These are phyloP conservation scores for Neurospora sp. DNA, from an alignment of 495 filamentous ascomycete genomes.

Conservation along the genomic window DNA sequence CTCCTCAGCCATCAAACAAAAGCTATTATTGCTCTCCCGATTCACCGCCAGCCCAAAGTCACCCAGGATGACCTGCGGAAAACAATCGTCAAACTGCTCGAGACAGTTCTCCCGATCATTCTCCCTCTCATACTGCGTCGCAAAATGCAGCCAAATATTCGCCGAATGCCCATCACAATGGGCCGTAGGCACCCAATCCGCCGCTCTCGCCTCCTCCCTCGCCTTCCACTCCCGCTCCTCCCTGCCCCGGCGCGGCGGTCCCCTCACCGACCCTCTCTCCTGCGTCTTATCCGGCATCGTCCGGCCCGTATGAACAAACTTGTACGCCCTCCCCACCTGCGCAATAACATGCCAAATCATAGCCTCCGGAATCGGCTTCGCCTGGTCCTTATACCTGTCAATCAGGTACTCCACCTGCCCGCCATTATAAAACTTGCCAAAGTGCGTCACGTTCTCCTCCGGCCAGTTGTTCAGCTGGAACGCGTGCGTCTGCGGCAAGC, in stretches of 20 bases:
- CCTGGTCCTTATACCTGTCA: background rate
- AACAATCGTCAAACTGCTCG: background rate
- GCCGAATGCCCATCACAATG: background rate
- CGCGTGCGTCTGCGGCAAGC: slow-evolving; percentile 2
- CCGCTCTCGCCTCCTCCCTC: background rate
- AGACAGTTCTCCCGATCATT: background rate
- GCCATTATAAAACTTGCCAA: slow-evolving; percentile 15
- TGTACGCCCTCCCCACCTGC: slow-evolving; percentile 2
- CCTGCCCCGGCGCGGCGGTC: background rate
- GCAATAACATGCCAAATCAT: slow-evolving; percentile 16
- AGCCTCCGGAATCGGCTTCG: background rate
- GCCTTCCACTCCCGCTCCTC: background rate
- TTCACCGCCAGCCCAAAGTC: slow-evolving; percentile 2
- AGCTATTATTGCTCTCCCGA: background rate
- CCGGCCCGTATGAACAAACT: slow-evolving; percentile 6
- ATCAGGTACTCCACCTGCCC: background rate
- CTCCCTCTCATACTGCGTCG: slow-evolving; percentile 4
- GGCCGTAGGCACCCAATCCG: background rate
- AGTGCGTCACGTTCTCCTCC: background rate
- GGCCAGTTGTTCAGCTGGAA: slow-evolving; percentile 2
- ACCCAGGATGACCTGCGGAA: slow-evolving; percentile 4
- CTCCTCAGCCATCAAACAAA: fast-evolving
- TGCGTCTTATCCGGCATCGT: background rate
- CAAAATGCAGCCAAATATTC: slow-evolving; percentile 11
- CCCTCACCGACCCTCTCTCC: background rate